Evolutionary conservation across 805 yeast genomes (phyloP), one percentile per base, ranked within the genome.

Genomic region (Candida ficus): DNA sequence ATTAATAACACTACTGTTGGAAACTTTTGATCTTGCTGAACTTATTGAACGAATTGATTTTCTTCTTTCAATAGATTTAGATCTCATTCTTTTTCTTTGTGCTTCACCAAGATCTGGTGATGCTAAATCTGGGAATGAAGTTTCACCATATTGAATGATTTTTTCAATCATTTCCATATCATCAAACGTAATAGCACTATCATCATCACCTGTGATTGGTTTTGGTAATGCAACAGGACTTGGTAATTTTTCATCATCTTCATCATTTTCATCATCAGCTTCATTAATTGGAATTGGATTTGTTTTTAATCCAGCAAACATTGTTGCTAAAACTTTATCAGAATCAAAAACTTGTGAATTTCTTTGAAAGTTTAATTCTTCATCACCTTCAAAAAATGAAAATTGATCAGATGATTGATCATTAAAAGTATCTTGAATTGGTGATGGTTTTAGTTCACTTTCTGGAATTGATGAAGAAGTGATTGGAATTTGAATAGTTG

Each of bases 71-170:
- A 65, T 46, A 3, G 67, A 61, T 42, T 61, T 65, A 25, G 62
- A 58, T 38, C 65, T 58, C 42, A 56, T 52, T 17, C 58, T 38
- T 37, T 57, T 61, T 18, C 60, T 41, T 31, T 56, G 52, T 5
- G 50, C 53, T 23, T 54, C 47, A 17, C 62, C 64, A 3, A 62
- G 52, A 42, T 61, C 60, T 8, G 53, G 37, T n/a, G 55, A 40
- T 13, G 46, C 52, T 22, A 57, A 38, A 41, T 61, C 60, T 4
- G 62, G 68, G 42, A 68, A 64, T 1, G 64, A 51, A 2, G 71
- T 66, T 37, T 68, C 74, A 29, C 68, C 68, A 22, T 56, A 55
- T 14, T 68, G 71, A 23, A 63, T 62, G 28, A 67, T 48, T 25
- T 62, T 63, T 6, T 68, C 65, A 23, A 67, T 48, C 43, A 64